Conservation (phyloP, 345 rosid species). For the Durio zibethinus region DNA sequence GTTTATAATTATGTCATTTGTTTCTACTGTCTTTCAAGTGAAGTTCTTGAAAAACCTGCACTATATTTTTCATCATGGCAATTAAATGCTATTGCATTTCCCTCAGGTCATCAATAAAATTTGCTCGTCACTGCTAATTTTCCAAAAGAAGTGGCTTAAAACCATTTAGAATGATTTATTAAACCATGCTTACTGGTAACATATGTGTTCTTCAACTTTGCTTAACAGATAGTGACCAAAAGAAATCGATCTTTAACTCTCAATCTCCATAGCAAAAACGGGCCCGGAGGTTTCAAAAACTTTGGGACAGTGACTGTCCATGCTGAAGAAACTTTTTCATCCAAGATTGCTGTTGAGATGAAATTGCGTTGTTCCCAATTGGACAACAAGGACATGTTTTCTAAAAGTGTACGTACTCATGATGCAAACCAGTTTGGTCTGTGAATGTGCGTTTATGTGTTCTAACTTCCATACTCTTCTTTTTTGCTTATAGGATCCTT, state of each 20-base stretch:
- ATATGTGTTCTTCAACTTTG: not conserved
- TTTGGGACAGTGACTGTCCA: conserved; percentile 58
- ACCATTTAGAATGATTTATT: not conserved
- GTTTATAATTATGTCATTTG: not conserved
- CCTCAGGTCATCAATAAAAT: not conserved
- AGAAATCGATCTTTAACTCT: conserved; percentile 45
- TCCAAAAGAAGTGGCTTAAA: not conserved
- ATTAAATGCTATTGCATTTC: not conserved
- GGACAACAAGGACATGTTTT: conserved; percentile 72
- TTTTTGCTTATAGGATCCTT: conserved; percentile 59
- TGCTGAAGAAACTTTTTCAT: conserved; percentile 69
- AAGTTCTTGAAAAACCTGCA: conserved; percentile 4
- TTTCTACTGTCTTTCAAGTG: not conserved
- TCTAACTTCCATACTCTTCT: not conserved
- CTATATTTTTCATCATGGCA: not conserved
- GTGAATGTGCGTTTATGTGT: not conserved
- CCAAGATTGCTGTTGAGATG: conserved; percentile 57
- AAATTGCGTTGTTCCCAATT: conserved; percentile 47
- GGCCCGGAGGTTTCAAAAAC: conserved; percentile 35
- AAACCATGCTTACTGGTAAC: not conserved
- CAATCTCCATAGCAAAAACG: conserved; percentile 40
- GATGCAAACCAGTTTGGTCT: not conserved
- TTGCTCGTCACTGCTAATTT: not conserved
- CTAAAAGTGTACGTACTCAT: conserved; percentile 61
- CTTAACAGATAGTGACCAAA: conserved; percentile 64